Evolutionary conservation across 768 basidiomycete species (phyloP).

Genomic region (Antrodiella citrinella): DNA sequence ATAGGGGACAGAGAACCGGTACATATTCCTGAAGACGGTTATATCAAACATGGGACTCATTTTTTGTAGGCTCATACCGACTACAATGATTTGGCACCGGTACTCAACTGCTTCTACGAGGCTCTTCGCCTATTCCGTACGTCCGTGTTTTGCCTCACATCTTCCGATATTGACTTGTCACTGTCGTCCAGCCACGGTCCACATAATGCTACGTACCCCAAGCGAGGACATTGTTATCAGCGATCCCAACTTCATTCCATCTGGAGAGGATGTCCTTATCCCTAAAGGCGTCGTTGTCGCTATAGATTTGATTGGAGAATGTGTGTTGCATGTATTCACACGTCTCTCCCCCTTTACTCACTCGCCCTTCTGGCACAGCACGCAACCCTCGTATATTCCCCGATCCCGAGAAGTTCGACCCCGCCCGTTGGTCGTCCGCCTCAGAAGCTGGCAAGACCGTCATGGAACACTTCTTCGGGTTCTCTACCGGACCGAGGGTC

Average conservation of each 20-base stretch:
- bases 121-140: conserved; percentile 11
- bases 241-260: not conserved
- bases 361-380: conserved; percentile 9
- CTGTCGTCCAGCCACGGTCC: conserved; percentile 1
- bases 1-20: conserved; percentile 5
- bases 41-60: too few relatives aligned
- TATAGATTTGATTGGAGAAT: conserved; percentile 20
- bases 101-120: conserved; percentile 11
- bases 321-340: not conserved
- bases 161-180: not conserved
- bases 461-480: conserved; percentile 8
- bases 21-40: too few relatives aligned
- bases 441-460: conserved; percentile 4
- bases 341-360: not conserved
- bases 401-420: conserved; percentile 21
- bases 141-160: not conserved
- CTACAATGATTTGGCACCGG: not conserved
- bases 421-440: conserved; percentile 21
- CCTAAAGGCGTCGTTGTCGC: conserved; percentile 15
- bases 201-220: conserved; percentile 1
- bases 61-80: conserved; percentile 12
- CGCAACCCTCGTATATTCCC: conserved; percentile 19
- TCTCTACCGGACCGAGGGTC: conserved; percentile 22
- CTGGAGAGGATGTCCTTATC: conserved; percentile 4
- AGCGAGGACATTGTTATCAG: conserved; percentile 4